Evolutionary conservation across 2,329 filamentous ascomycete genomes (phyloP), one percentile per base, ranked within the genome.

Genomic region (Mariannaea elegans): DNA sequence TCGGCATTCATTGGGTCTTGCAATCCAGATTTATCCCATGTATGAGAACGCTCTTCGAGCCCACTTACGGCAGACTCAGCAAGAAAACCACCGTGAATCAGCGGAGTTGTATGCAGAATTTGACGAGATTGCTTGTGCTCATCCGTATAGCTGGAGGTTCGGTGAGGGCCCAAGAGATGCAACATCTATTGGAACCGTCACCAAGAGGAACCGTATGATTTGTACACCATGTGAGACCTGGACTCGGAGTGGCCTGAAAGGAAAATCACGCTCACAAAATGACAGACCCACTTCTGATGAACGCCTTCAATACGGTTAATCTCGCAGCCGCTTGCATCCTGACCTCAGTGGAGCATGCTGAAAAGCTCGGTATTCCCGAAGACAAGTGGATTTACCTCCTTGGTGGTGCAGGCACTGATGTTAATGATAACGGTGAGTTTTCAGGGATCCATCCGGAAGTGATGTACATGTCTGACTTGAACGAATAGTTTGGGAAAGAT

Each of bases 231-330:
- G 87, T 89, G 72, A 53, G 82, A 73, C 3, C 1, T 0, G 0
- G 0, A 8, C 0, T 14, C 14, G 2, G 23, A 27, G 36, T 4
- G 3, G 12, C 7, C 8, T 4, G 10, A 13, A 24, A n/a, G 14
- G 1, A 1, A 2, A 1, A 1, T 3, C 0, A 21, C 1, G 10
- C 13, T 7, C 6, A 3, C 54, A 5, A 49, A 0, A 1, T 2
- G 1, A 2, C 46, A 90, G 87, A 90, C 73, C 87, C 87, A 0
- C 75, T 91, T 0, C 73, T 90, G 9, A 90, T 90, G 88, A 91
- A 91, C 67, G 88, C 88, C 0, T 90, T 90, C 75, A 91, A 90
- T 64, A 88, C 81, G 2, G 82, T 91, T 32, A 90, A 91, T 60
- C 75, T 90, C 13, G 83, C 87, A 2, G 84, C 80, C 0, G 86